Evolutionary conservation across 441 rosid species (phyloP).

Genomic region (Erysimum cheiri): DNA sequence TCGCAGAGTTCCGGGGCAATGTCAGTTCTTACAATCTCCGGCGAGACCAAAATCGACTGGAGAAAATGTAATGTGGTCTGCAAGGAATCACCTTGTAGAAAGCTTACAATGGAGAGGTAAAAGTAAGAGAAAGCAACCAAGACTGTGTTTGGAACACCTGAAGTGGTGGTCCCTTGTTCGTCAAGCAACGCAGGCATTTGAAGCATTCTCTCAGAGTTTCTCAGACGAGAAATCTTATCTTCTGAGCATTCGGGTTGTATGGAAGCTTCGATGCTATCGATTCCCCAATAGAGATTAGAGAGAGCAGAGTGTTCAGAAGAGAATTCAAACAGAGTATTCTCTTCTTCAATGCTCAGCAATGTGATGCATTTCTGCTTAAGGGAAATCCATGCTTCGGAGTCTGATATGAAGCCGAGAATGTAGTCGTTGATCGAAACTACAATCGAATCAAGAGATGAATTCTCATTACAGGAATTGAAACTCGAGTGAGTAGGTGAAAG

Average conservation of each 20-base stretch:
- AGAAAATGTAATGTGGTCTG: slow-evolving; percentile 85
- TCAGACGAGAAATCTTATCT: slow-evolving; percentile 46
- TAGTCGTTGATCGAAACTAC: slow-evolving; percentile 56
- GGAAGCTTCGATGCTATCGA: slow-evolving; percentile 66
- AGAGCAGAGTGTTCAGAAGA: slow-evolving; percentile 73
- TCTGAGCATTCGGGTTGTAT: slow-evolving; percentile 48
- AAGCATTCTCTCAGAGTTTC: slow-evolving; percentile 75
- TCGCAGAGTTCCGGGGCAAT: slow-evolving; percentile 64
- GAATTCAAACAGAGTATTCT: slow-evolving; percentile 57
- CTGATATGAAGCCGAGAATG: slow-evolving; percentile 46
- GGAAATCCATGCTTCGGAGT: slow-evolving; percentile 47
- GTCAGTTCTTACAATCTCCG: slow-evolving; percentile 52
- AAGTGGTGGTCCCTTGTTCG: slow-evolving; percentile 63
- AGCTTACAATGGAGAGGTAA: slow-evolving; percentile 68
- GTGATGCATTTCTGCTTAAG: slow-evolving; percentile 56
- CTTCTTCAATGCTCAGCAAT: slow-evolving; percentile 51
- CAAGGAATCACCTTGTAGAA: slow-evolving; percentile 72
- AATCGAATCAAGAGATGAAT: slow-evolving; percentile 55
- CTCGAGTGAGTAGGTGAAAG: slow-evolving; percentile 47
- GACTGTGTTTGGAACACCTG: slow-evolving; percentile 63
- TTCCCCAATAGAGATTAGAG: slow-evolving; percentile 84
- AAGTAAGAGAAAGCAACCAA: slow-evolving; percentile 77
- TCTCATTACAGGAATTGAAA: slow-evolving; percentile 42
- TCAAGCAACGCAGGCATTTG: slow-evolving; percentile 93
- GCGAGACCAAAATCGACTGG: slow-evolving; percentile 72